Evolutionary conservation across 768 basidiomycete genomes (phyloP).

Genomic region (Xerocomellus dryophilus): DNA sequence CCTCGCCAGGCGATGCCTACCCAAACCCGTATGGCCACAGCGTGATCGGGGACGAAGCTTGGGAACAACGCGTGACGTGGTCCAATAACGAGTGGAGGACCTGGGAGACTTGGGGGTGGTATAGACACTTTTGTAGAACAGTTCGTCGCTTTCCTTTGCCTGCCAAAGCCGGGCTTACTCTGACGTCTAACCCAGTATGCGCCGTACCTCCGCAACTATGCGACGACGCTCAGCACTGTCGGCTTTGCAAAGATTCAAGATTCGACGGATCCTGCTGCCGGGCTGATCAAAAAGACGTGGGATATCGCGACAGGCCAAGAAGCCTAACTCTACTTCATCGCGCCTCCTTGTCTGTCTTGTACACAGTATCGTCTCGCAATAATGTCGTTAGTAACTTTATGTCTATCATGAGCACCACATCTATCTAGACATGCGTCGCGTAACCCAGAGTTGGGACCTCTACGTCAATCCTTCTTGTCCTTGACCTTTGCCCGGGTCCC

Average conservation of each 20-base stretch:
- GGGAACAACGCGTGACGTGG: conserved; percentile 72
- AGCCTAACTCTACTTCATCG: conserved; percentile 15
- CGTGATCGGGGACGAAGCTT: conserved; percentile 63
- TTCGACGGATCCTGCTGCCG: conserved; percentile 52
- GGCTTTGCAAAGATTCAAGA: conserved; percentile 65
- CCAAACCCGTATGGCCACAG: conserved; percentile 51
- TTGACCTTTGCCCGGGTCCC: conserved; percentile 12
- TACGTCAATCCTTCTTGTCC: conserved; percentile 27
- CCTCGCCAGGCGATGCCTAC: conserved; percentile 37
- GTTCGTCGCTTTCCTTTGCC: conserved; percentile 42
- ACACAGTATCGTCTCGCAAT: not conserved
- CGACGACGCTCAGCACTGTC: conserved; percentile 64
- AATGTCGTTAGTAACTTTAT: conserved; percentile 17
- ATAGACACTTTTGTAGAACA: conserved; percentile 78
- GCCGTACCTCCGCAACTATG: conserved; percentile 72
- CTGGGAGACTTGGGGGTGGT: conserved; percentile 93
- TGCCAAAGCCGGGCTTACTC: not conserved
- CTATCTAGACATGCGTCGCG: not conserved
- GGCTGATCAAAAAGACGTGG: conserved; percentile 66
- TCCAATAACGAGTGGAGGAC: conserved; percentile 71
- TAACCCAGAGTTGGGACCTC: not conserved
- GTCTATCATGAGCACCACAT: conserved; percentile 10
- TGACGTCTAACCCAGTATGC: conserved; percentile 53
- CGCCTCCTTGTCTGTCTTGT: not conserved
- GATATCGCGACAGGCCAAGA: conserved; percentile 66